phyloP scores from a whole-genome alignment of 129 eudicot genomes.

The Logfia minima region DNA sequence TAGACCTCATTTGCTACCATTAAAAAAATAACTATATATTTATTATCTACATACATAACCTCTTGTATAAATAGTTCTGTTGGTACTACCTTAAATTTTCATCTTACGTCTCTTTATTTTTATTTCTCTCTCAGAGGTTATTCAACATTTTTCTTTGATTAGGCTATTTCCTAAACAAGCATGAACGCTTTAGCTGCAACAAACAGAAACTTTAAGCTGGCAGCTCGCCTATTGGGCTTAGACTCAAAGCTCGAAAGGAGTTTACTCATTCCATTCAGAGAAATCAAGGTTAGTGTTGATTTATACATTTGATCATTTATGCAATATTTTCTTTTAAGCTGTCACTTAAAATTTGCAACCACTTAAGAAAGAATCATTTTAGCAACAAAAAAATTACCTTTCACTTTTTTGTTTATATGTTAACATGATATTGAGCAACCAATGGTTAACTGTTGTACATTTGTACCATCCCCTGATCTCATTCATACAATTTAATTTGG shows the following conservation, averaged over 20 bases:
- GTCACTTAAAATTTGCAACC: background rate
- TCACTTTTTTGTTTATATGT: background rate
- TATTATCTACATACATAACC: background rate
- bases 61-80: constrained; percentile 28
- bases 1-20: background rate
- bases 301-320: background rate
- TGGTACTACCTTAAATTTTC: constrained; percentile 13
- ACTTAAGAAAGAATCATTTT: constrained; percentile 1
- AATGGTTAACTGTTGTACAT: background rate
- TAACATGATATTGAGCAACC: background rate
- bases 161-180: constrained; percentile 27
- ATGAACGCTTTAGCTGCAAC: constrained; percentile 99
- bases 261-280: constrained; percentile 95
- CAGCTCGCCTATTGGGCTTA: constrained; percentile 81
- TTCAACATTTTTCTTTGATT: constrained; percentile 17
- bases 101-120: constrained; percentile 14
- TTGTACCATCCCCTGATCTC: background rate
- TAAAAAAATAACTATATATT: too few relatives aligned
- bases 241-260: constrained; percentile 95
- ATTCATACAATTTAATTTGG: too few relatives aligned
- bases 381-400: background rate
- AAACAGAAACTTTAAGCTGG: constrained; percentile 89
- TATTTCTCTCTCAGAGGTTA: constrained; percentile 3
- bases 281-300: constrained; percentile 70
- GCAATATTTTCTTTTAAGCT: background rate